Conservation (phyloP, 352 stramenopile genomes). For the Phytophthora rubi region DNA sequence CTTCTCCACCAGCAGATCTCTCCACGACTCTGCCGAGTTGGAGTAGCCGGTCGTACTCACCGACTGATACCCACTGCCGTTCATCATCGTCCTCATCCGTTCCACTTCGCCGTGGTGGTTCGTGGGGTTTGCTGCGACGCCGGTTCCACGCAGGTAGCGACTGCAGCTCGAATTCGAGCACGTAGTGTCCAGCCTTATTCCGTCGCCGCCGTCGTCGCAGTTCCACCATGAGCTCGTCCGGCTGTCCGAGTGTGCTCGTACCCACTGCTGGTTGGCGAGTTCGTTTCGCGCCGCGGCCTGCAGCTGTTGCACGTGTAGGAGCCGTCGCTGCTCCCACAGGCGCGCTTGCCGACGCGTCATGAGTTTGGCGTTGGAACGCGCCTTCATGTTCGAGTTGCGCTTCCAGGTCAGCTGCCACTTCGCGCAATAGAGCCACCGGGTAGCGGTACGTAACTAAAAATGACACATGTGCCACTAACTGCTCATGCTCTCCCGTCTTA, state of each 20-base stretch:
- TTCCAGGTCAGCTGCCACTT: neutral
- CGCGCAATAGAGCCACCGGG: neutral
- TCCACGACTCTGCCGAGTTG: too few relatives aligned
- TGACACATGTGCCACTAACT: neutral
- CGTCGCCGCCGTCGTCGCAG: neutral
- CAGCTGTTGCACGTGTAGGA: too few relatives aligned
- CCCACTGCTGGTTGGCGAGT: neutral
- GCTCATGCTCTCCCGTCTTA: neutral
- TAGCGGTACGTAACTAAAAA: conserved; percentile 8
- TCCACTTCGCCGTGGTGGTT: too few relatives aligned
- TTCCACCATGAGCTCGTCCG: neutral
- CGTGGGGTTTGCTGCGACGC: too few relatives aligned
- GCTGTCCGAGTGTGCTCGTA: too few relatives aligned
- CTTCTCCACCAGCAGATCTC: too few relatives aligned
- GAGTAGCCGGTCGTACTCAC: too few relatives aligned
- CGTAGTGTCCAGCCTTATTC: too few relatives aligned
- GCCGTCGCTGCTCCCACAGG: conserved; percentile 1
- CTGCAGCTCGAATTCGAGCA: too few relatives aligned
- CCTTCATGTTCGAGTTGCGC: conserved; percentile 9
- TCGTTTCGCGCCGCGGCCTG: neutral
- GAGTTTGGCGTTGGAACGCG: neutral
- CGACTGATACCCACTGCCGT: too few relatives aligned
- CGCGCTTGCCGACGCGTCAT: neutral
- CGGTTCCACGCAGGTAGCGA: too few relatives aligned
- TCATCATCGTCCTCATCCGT: too few relatives aligned